These are phyloP conservation scores for Fagopyrum tataricum DNA, from an alignment of 148 eudicot species.

Conservation along the genomic window DNA sequence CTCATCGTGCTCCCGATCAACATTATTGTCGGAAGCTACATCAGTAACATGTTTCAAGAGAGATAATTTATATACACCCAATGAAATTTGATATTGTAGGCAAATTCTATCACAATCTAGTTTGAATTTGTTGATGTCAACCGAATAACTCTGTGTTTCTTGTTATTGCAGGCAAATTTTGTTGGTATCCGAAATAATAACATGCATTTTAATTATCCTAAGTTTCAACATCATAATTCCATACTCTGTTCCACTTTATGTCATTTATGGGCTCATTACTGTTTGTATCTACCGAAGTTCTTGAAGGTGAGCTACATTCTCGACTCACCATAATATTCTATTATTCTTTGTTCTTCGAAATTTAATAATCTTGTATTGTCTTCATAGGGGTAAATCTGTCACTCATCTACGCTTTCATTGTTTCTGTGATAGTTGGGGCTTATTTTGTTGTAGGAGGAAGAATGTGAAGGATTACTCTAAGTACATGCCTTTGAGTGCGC, in stretches of 20 bases:
- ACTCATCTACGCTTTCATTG: too few species aligned
- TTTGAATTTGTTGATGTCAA: too few species aligned
- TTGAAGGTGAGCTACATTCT: slow-evolving; percentile 53
- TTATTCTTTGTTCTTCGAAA: too few species aligned
- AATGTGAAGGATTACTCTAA: too few species aligned
- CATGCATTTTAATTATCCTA: slow-evolving; percentile 49
- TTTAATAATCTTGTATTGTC: background rate
- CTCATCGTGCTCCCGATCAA: slow-evolving; percentile 84
- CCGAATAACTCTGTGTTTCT: background rate
- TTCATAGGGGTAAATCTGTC: slow-evolving; percentile 78
- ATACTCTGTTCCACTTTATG: slow-evolving; percentile 71
- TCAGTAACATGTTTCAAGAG: slow-evolving; percentile 86
- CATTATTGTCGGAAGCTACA: slow-evolving; percentile 74
- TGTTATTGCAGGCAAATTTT: slow-evolving; percentile 56
- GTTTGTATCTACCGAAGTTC: slow-evolving; percentile 83
- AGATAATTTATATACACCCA: slow-evolving; percentile 48
- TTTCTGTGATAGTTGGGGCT: too few species aligned
- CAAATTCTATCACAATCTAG: too few species aligned
- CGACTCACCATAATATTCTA: too few species aligned
- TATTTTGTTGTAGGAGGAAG: too few species aligned
- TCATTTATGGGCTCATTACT: slow-evolving; percentile 63
- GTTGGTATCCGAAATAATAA: slow-evolving; percentile 68
- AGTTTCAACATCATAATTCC: slow-evolving; percentile 52
- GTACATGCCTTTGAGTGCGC: too few species aligned
- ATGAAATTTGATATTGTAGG: too few species aligned